Percentiles rank a stretch among this genome's conserved stretches.
Conservation (phyloP, 2,329 filamentous ascomycete species). For the Coniochaeta sp. region DNA sequence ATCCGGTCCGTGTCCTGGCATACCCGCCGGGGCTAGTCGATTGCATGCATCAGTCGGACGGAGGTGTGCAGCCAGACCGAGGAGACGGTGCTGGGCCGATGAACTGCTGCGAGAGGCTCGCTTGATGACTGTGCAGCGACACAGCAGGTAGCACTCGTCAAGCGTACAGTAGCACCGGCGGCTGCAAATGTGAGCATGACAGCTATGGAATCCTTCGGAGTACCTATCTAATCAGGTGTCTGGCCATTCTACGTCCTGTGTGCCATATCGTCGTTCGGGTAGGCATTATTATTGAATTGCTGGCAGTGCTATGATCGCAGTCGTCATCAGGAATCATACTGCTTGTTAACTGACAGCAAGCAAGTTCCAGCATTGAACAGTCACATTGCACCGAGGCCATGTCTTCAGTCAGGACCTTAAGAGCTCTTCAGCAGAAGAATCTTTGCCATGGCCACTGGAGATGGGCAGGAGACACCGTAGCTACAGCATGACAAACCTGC, state of each 20-base stretch:
- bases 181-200: not conserved
- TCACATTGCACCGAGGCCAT: not conserved
- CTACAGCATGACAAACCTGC: not conserved
- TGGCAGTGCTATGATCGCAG: no score
- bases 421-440: not conserved
- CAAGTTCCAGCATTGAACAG: not conserved
- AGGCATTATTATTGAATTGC: not conserved
- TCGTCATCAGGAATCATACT: no score
- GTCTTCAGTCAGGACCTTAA: not conserved
- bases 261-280: not conserved
- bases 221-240: no score
- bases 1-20: slow-evolving; percentile 6
- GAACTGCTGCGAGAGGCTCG: not conserved
- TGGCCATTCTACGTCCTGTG: no score
- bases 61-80: slow-evolving; percentile 3
- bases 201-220: not conserved
- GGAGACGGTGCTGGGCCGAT: not conserved
- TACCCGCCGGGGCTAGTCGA: slow-evolving; percentile 20
- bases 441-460: not conserved
- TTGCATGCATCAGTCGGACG: slow-evolving; percentile 15
- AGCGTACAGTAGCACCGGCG: not conserved
- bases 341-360: no score
- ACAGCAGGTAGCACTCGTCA: not conserved
- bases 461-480: not conserved
- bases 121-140: not conserved